Evolutionary conservation across 2,329 filamentous ascomycete genomes (phyloP), one percentile per base, ranked within the genome.

Genomic region (Talaromyces sp.): DNA sequence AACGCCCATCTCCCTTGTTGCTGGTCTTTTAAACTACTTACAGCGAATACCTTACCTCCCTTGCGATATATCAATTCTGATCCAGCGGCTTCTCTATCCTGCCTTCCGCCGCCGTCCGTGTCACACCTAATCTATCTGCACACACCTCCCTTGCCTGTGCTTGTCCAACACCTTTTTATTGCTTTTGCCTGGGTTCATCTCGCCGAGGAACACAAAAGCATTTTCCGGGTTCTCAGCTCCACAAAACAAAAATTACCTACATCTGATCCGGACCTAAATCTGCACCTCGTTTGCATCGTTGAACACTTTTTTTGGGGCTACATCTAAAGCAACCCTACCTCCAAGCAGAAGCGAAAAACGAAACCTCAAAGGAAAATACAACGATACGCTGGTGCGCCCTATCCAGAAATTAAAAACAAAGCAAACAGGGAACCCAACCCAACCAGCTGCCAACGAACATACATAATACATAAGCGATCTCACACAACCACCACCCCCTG

Each of bases 51-150:
- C 47, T 38, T 53, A 8, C 61, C 49, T 63, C 61, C 61, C 49
- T 63, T 63, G 51, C 61, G 61, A 63, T 63, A 63, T 63, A 63
- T 63, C 61, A 63, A 10, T 34, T 63, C 45, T 56, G 45, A 47
- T 31, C 61, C 61, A 45, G 45, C 61, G 51, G 61, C 61, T 63
- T 56, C 27, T 58, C 27, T 38, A 47, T 38, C 61, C 56, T 59
- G 56, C 56, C 38, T 59, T 45, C 56, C 56, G 56, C 38, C 61
- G 40, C 51, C 38, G 22, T 56, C 61, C 53, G 61, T 45, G 61
- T 63, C 61, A 63, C 61, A 63, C 36, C 43, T 61, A 36, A 61
- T 61, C 40, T 45, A 59, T 13, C 43, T 61, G 59, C 59, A 61
- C 22, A 49, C 45, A 31, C 43, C 61, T 63, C 61, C 56, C 61